These are phyloP conservation scores for Coprinopsis marcescibilis DNA, from an alignment of 768 basidiomycete species.

Conservation along the genomic window DNA sequence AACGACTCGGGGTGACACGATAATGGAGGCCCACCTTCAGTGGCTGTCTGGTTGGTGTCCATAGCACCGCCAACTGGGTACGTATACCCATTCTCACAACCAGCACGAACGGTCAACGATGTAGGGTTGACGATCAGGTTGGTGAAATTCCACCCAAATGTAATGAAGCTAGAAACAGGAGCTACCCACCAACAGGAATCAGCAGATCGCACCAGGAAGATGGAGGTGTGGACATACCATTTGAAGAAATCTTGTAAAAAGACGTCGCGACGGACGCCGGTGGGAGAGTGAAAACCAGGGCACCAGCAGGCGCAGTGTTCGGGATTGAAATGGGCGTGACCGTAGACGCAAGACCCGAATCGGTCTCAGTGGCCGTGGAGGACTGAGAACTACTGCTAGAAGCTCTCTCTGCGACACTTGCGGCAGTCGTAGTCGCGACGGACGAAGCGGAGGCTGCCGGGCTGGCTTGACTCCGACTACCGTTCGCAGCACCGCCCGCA, in stretches of 20 bases:
- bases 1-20: not conserved
- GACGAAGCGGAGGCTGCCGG: no score
- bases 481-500: no score
- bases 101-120: constrained; percentile 70
- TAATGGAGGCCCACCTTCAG: not conserved
- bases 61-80: constrained; percentile 67
- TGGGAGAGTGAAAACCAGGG: constrained; percentile 65
- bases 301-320: constrained; percentile 26
- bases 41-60: not conserved
- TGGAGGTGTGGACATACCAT: constrained; percentile 25
- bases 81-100: constrained; percentile 76
- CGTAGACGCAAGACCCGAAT: not conserved
- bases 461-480: no score
- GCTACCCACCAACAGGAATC: not conserved
- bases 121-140: constrained; percentile 57
- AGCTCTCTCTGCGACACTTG: not conserved
- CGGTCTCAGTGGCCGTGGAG: not conserved
- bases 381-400: not conserved
- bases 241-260: constrained; percentile 74
- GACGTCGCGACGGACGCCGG: constrained; percentile 54
- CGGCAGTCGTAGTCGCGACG: not conserved
- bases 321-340: constrained; percentile 3
- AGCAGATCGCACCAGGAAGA: not conserved
- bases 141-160: constrained; percentile 88
- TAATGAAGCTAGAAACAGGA: constrained; percentile 36